These are phyloP conservation scores for Penicillium cosmopolitanum DNA, from an alignment of 495 filamentous ascomycete species.

Conservation along the genomic window DNA sequence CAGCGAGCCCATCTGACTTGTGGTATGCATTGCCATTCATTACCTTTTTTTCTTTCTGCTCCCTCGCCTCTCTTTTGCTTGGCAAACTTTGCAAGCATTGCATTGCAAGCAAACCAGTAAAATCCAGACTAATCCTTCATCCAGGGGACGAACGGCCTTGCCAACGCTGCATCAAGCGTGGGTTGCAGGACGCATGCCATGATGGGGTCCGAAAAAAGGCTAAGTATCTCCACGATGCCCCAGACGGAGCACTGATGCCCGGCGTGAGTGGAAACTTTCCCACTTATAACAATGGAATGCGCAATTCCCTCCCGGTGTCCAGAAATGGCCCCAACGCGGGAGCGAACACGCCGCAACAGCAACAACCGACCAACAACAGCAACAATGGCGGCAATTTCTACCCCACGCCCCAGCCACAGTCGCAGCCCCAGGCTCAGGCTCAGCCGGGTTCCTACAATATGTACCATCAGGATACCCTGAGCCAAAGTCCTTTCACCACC, in stretches of 20 bases:
- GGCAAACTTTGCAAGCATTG: not conserved
- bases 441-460: conserved; percentile 40
- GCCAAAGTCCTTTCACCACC: conserved; percentile 60
- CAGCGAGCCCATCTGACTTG: conserved; percentile 97
- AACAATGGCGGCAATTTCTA: conserved; percentile 33
- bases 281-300: conserved; percentile 38
- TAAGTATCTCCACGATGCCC: conserved; percentile 97
- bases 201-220: conserved; percentile 98
- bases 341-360: conserved; percentile 29
- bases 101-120: not conserved
- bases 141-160: conserved; percentile 88
- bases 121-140: conserved; percentile 6
- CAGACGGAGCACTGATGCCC: conserved; percentile 73
- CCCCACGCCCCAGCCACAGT: conserved; percentile 38
- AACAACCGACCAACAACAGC: conserved; percentile 19
- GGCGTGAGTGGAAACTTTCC: conserved; percentile 50
- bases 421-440: conserved; percentile 26
- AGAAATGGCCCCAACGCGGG: conserved; percentile 37
- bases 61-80: not conserved
- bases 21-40: conserved; percentile 64
- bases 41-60: conserved; percentile 8
- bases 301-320: conserved; percentile 36
- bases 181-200: conserved; percentile 85
- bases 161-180: conserved; percentile 89
- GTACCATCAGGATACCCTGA: conserved; percentile 47